A percentile compares a stretch with the other conserved stretches of the same genome.
These are phyloP conservation scores for Suillus tomentosus DNA, from an alignment of 768 basidiomycete genomes.

Conservation along the genomic window DNA sequence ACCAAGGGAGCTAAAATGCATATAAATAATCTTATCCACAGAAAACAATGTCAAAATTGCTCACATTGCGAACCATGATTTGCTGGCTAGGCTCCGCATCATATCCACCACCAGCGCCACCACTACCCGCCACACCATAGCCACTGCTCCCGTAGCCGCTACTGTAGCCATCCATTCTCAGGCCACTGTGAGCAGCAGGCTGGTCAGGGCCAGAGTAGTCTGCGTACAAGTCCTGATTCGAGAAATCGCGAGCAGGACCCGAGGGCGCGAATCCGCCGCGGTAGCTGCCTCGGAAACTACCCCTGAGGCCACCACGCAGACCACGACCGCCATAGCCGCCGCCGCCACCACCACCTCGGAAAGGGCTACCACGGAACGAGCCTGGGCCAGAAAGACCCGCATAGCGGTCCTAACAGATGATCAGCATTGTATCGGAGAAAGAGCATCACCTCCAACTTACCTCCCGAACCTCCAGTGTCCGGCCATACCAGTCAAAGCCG, in stretches of 20 bases:
- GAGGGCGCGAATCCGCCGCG: slow-evolving; percentile 55
- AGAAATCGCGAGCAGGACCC: slow-evolving; percentile 68
- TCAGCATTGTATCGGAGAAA: slow-evolving; percentile 4
- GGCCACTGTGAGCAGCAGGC: slow-evolving; percentile 37
- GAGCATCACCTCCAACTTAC: slow-evolving; percentile 40
- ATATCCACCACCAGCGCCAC: slow-evolving; percentile 35
- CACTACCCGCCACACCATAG: slow-evolving; percentile 33
- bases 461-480: slow-evolving; percentile 93
- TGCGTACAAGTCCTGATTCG: slow-evolving; percentile 87
- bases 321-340: slow-evolving; percentile 46
- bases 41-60: slow-evolving; percentile 37
- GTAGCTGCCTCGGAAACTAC: slow-evolving; percentile 53
- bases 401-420: slow-evolving; percentile 73
- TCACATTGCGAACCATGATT: slow-evolving; percentile 97
- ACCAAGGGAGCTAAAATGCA: slow-evolving; percentile 84
- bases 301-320: slow-evolving; percentile 52
- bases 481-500: slow-evolving; percentile 97
- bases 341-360: slow-evolving; percentile 24
- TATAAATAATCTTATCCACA: slow-evolving; percentile 1
- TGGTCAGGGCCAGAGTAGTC: slow-evolving; percentile 91
- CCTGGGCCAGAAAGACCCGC: slow-evolving; percentile 78
- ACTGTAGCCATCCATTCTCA: slow-evolving; percentile 39
- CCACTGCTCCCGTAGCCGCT: slow-evolving; percentile 44
- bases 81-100: slow-evolving; percentile 91
- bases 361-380: slow-evolving; percentile 51